A percentile compares a stretch with the other conserved stretches of the same genome.
These are phyloP conservation scores for Heritiera littoralis DNA, from an alignment of 345 rosid genomes.

Conservation along the genomic window DNA sequence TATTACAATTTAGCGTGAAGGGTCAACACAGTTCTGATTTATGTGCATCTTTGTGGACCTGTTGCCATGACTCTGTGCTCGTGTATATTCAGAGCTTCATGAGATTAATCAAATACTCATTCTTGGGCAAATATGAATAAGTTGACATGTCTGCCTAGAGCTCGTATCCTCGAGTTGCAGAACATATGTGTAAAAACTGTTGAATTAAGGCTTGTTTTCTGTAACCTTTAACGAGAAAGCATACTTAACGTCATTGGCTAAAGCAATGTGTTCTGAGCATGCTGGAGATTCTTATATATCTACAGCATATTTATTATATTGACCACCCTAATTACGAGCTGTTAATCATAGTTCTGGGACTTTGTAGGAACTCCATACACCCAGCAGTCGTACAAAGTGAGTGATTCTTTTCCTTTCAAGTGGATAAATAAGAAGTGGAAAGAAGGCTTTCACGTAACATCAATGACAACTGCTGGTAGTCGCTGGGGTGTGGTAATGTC, in stretches of 20 bases:
- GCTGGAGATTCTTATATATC: background rate
- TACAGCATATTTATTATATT: background rate
- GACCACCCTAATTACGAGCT: slow-evolving; percentile 3
- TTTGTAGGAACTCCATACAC: slow-evolving; percentile 84
- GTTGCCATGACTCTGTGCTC: background rate
- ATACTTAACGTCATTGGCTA: background rate
- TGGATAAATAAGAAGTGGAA: slow-evolving; percentile 99
- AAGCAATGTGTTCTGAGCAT: background rate
- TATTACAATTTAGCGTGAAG: background rate
- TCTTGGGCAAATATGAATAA: background rate
- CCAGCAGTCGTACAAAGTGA: slow-evolving; percentile 98
- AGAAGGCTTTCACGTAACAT: slow-evolving; percentile 97
- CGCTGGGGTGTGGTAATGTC: slow-evolving; percentile 99
- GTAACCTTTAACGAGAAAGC: background rate
- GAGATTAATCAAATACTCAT: background rate
- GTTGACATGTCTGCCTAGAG: background rate
- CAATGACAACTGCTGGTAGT: slow-evolving; percentile 93
- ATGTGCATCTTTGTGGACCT: background rate
- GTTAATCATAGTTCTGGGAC: slow-evolving; percentile 26
- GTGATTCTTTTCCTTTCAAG: slow-evolving; percentile 94
- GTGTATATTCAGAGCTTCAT: background rate
- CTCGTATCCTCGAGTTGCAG: background rate
- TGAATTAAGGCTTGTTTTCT: slow-evolving; percentile 1
- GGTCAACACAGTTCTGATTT: background rate
- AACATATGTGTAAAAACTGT: background rate